Evolutionary conservation across 768 basidiomycete species (phyloP).

Genomic region (Lepiota venenata): DNA sequence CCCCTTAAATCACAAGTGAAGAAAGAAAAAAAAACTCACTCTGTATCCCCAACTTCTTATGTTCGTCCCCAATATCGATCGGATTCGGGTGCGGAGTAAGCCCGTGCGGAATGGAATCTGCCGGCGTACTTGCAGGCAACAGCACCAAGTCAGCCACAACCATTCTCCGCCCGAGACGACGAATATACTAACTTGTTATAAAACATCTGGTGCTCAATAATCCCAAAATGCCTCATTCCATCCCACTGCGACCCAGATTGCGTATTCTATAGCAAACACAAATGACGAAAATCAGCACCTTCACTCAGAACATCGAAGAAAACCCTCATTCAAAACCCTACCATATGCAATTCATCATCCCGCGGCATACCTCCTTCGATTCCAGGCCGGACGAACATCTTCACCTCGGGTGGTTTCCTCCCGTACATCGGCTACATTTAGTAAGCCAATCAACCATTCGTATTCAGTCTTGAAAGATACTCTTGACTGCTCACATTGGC

Average conservation of each 20-base stretch:
- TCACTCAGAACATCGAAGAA: neutral
- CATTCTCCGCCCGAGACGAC: too few species aligned
- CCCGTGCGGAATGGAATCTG: slow-evolving; percentile 40
- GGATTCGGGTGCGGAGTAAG: slow-evolving; percentile 47
- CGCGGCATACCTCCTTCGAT: slow-evolving; percentile 23
- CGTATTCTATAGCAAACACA: slow-evolving; percentile 45
- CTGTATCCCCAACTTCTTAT: slow-evolving; percentile 60
- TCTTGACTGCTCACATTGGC: slow-evolving; percentile 38
- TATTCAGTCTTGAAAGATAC: neutral
- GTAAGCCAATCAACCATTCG: neutral
- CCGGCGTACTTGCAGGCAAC: slow-evolving; percentile 34
- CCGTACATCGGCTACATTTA: slow-evolving; percentile 50
- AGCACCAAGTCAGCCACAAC: neutral
- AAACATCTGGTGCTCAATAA: slow-evolving; percentile 49
- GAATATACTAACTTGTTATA: slow-evolving; percentile 51
- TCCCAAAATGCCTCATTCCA: slow-evolving; percentile 56
- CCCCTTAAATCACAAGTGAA: neutral
- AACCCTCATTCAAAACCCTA: slow-evolving; percentile 20
- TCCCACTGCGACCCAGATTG: slow-evolving; percentile 75
- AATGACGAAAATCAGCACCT: neutral
- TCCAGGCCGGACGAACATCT: slow-evolving; percentile 27
- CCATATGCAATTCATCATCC: slow-evolving; percentile 58
- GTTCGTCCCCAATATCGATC: slow-evolving; percentile 39
- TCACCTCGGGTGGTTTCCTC: slow-evolving; percentile 50
- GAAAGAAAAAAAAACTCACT: slow-evolving; percentile 36